Percentiles rank a stretch among this genome's conserved stretches.
Conservation (phyloP, 2,329 filamentous ascomycete species). For the Colletotrichum limetticola region DNA sequence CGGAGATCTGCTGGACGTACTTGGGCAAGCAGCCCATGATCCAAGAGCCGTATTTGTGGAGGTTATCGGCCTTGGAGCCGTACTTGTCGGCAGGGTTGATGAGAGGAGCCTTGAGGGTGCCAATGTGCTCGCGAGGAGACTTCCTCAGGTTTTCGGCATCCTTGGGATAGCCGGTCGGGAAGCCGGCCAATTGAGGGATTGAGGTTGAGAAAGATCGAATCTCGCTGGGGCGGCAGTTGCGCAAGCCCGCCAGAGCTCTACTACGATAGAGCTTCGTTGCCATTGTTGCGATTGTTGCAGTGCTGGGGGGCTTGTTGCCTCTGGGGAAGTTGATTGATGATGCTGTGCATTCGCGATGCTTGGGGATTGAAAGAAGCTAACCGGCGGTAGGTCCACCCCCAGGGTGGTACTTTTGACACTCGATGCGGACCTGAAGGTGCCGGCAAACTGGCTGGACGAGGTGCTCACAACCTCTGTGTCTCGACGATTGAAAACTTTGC, state of each 20-base stretch:
- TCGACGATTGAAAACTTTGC: neutral
- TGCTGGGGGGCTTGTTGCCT: slow-evolving; percentile 35
- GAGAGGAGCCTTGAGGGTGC: slow-evolving; percentile 76
- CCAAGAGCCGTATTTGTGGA: slow-evolving; percentile 97
- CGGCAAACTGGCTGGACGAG: neutral
- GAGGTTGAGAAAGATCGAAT: slow-evolving; percentile 37
- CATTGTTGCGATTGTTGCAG: slow-evolving; percentile 56
- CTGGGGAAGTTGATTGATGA: slow-evolving; percentile 35
- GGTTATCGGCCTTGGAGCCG: slow-evolving; percentile 82
- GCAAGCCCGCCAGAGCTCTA: slow-evolving; percentile 58
- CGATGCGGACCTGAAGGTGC: neutral
- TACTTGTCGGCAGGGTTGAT: slow-evolving; percentile 96
- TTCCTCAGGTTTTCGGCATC: slow-evolving; percentile 75
- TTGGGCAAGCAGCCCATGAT: slow-evolving; percentile 96
- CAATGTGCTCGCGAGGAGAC: slow-evolving; percentile 66
- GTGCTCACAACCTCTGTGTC: neutral
- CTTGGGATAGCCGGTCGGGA: slow-evolving; percentile 53
- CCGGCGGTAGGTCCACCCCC: slow-evolving; percentile 10
- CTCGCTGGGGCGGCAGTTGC: slow-evolving; percentile 34
- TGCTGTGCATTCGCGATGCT: slow-evolving; percentile 31
- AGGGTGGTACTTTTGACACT: neutral
- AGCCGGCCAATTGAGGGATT: slow-evolving; percentile 37
- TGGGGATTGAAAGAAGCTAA: slow-evolving; percentile 33
- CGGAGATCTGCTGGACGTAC: slow-evolving; percentile 98
- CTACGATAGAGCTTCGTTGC: slow-evolving; percentile 69